These are phyloP conservation scores for Dactylellina cionopaga DNA, from an alignment of 2,329 filamentous ascomycete genomes.

Conservation along the genomic window DNA sequence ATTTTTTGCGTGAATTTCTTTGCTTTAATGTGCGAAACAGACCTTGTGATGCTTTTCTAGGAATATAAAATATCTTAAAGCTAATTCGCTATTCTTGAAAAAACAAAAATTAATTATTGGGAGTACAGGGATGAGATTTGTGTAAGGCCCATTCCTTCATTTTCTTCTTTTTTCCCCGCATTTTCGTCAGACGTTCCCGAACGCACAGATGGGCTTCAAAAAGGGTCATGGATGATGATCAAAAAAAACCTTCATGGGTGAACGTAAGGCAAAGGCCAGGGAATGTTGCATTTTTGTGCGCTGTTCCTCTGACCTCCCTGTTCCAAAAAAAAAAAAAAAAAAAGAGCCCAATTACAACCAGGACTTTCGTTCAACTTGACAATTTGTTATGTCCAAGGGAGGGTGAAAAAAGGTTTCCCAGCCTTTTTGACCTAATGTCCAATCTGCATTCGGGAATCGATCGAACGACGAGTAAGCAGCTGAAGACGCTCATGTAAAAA, in stretches of 20 bases:
- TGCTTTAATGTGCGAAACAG: neutral
- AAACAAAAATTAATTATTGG: constrained; percentile 17
- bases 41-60: constrained; percentile 18
- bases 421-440: no score
- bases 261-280: constrained; percentile 9
- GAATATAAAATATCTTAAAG: constrained; percentile 16
- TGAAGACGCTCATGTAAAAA: no score
- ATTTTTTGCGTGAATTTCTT: constrained; percentile 35
- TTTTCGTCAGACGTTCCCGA: constrained; percentile 53
- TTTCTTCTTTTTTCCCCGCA: constrained; percentile 42
- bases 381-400: constrained; percentile 8
- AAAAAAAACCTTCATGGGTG: constrained; percentile 14
- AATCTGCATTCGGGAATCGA: no score
- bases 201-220: constrained; percentile 32
- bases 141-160: constrained; percentile 32
- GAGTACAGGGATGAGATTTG: constrained; percentile 52
- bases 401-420: constrained; percentile 16
- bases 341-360: neutral
- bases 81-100: constrained; percentile 20
- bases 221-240: constrained; percentile 17
- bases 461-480: no score
- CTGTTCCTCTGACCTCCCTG: constrained; percentile 13
- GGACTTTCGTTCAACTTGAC: no score
- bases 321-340: neutral
- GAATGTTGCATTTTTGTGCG: constrained; percentile 49